Conservation (phyloP, 805 yeast species). For the Teunomyces lycoperdinae region DNA sequence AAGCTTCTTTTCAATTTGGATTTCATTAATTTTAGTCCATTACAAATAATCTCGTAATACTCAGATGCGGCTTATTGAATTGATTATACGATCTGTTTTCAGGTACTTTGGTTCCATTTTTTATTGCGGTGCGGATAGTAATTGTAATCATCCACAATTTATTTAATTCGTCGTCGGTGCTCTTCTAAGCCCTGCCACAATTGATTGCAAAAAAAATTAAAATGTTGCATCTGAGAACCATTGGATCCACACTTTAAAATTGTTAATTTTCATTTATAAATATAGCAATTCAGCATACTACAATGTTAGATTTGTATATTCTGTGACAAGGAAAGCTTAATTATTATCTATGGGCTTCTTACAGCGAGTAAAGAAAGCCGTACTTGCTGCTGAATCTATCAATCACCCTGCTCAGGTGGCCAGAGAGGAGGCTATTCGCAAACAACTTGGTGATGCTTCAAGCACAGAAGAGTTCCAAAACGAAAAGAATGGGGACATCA, state of each 20-base stretch:
- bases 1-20: background rate
- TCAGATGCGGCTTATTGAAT: too few relatives aligned
- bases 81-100: too few relatives aligned
- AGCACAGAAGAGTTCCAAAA: background rate
- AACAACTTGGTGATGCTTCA: background rate
- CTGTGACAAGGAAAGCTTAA: background rate
- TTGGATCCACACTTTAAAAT: background rate
- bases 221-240: background rate
- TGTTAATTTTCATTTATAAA: background rate
- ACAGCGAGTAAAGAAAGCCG: background rate
- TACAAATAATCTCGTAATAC: too few relatives aligned
- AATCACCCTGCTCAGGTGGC: slow-evolving; percentile 1
- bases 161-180: background rate
- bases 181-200: slow-evolving; percentile 1
- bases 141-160: background rate
- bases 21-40: background rate
- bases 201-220: slow-evolving; percentile 1
- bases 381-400: background rate
- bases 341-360: background rate
- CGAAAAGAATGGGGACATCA: background rate
- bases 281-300: background rate
- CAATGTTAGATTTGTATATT: background rate
- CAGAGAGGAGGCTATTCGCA: background rate
- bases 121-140: too few relatives aligned
- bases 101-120: too few relatives aligned